Evolutionary conservation across 768 basidiomycete species (phyloP), one percentile per base, ranked within the genome.

Genomic region (Pholiota conissans): DNA sequence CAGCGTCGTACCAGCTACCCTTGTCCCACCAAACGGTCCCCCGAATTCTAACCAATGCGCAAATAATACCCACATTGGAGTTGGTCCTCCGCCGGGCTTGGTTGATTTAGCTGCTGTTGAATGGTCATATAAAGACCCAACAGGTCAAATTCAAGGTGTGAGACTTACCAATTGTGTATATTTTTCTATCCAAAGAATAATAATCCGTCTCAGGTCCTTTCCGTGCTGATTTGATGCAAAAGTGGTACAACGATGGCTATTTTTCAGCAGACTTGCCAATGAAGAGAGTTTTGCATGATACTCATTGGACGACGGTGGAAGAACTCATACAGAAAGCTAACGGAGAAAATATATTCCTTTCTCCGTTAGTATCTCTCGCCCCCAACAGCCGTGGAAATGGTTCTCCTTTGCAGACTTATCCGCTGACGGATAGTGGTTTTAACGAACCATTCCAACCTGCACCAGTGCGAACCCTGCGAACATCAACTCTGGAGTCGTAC

Each of bases 61-160:
- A 8, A 39, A 46, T 49, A 56, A 46, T 49, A 56, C 62, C 42
- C 60, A 54, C 24, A 49, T 51, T 14, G 63, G 57, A 34, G 46
- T 61, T 47, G 63, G 69, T 8, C 74, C 79, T 13, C 80, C 81
- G 49, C 79, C 81, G 51, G 80, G 78, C 49, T 63, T 80, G 37
- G 60, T 71, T 45, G 88, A 89, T 73, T 76, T 83, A 29, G 78
- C 81, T 27, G 79, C 72, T 61, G 72, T 95, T 20, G 86, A 92
- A 68, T 98, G 95, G 95, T 90, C 86, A 22, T 98, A 98, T 71
- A 83, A 93, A 49, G 95, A 98, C 68, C 94, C 93, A 18, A 84
- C 90, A 63, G 93, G 95, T n/a, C 84, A 89, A 58, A 76, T 95
- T 39, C 95, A 98, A 84, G 95, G 94, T 93, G 64, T 35, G 40